These are phyloP conservation scores for Phytopythium boreale DNA, from an alignment of 352 stramenopile species.

Conservation along the genomic window DNA sequence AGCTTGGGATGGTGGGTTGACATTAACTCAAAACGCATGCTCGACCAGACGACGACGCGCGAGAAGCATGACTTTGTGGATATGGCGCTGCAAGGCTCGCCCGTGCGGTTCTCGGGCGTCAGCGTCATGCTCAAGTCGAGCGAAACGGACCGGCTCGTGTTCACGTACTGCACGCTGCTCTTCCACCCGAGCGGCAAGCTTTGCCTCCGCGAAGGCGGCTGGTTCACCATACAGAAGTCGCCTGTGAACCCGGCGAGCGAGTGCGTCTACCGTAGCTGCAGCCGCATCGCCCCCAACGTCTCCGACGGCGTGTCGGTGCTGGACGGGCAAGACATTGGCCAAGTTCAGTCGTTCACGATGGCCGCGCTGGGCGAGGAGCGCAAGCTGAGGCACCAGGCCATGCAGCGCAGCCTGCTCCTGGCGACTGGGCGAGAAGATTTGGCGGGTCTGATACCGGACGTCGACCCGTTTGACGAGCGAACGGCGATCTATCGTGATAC, in stretches of 20 bases:
- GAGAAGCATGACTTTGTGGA: neutral
- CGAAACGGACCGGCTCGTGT: neutral
- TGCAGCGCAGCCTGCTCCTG: neutral
- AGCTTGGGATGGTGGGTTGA: no score
- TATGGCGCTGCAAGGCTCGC: neutral
- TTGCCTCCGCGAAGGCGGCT: neutral
- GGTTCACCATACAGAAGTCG: neutral
- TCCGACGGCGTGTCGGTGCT: neutral
- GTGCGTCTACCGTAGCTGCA: neutral
- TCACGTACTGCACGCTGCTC: neutral
- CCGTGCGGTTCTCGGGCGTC: neutral
- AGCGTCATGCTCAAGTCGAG: neutral
- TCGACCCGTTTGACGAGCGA: neutral
- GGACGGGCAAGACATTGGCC: neutral
- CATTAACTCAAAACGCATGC: no score
- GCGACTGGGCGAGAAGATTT: neutral
- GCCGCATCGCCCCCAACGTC: neutral
- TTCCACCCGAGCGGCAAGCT: slow-evolving; percentile 5
- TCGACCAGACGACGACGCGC: neutral
- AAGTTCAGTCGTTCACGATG: neutral
- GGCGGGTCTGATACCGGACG: neutral
- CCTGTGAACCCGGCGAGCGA: neutral
- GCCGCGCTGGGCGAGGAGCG: neutral
- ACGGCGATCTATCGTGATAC: neutral
- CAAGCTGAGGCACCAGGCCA: neutral